phyloP scores from a whole-genome alignment of 140 eudicot genomes.

The Cichorium intybus region DNA sequence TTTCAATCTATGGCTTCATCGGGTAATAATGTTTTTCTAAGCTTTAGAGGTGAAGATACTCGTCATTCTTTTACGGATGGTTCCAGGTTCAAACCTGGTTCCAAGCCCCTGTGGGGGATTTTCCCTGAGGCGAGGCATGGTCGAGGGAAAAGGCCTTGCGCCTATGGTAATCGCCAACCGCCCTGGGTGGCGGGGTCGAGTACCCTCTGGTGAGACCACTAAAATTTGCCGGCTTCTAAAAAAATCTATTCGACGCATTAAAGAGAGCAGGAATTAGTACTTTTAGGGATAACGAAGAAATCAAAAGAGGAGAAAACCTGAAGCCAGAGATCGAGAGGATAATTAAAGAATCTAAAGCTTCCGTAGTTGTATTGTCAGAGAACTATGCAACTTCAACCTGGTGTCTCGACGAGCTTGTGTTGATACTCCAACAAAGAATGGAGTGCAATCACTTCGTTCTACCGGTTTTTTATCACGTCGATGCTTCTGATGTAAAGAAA shows the following conservation, averaged over 20 bases:
- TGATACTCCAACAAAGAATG: conserved; percentile 14
- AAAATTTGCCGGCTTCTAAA: no score
- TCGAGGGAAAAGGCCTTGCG: no score
- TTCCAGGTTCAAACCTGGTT: no score
- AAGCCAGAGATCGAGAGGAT: not conserved
- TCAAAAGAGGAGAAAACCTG: not conserved
- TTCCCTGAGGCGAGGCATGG: no score
- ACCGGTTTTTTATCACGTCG: conserved; percentile 11
- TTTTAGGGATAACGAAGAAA: conserved; percentile 11
- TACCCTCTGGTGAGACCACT: no score
- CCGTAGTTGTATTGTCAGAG: conserved; percentile 6
- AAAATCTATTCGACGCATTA: not conserved
- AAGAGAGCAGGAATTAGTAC: not conserved
- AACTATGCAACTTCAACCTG: conserved; percentile 16
- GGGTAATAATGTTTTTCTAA: conserved; percentile 7
- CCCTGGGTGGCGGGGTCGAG: no score
- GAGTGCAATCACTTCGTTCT: conserved; percentile 1
- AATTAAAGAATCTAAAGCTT: conserved; percentile 1
- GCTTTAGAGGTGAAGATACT: conserved; percentile 20
- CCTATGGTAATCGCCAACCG: no score
- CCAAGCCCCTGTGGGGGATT: no score
- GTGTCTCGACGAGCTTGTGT: conserved; percentile 12
- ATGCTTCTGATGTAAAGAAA: conserved; percentile 4
- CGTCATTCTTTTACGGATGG: conserved; percentile 14
- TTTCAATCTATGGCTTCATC: not conserved